Evolutionary conservation across 1,284 basidiomycete species (phyloP).

Genomic region (Irpex sp.): DNA sequence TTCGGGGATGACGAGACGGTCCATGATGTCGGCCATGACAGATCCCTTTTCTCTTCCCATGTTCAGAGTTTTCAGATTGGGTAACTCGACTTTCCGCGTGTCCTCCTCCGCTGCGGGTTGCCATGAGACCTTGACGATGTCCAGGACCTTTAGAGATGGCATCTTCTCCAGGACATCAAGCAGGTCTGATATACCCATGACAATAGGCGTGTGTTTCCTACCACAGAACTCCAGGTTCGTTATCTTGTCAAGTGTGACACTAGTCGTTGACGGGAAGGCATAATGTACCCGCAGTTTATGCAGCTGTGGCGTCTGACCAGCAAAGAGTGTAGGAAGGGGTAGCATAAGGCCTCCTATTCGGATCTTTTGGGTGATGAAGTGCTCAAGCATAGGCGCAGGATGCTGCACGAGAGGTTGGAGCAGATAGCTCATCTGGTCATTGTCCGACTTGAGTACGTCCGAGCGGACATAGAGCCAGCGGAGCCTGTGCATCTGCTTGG

Average conservation of each 20-base stretch:
- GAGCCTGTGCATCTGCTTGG: slow-evolving; percentile 23
- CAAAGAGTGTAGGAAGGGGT: slow-evolving; percentile 23
- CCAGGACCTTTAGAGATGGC: slow-evolving; percentile 24
- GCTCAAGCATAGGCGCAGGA: slow-evolving; percentile 24
- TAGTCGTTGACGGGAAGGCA: slow-evolving; percentile 18
- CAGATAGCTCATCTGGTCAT: slow-evolving; percentile 16
- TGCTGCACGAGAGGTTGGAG: slow-evolving; percentile 21
- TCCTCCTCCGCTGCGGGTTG: slow-evolving; percentile 19
- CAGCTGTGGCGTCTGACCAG: slow-evolving; percentile 23
- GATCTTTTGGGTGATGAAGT: slow-evolving; percentile 23
- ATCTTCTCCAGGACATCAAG: slow-evolving; percentile 25
- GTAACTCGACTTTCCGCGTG: slow-evolving; percentile 19
- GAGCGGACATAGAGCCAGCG: slow-evolving; percentile 26
- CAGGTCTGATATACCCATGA: slow-evolving; percentile 21
- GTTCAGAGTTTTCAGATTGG: slow-evolving; percentile 23
- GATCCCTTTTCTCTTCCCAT: slow-evolving; percentile 23
- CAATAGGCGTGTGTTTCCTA: slow-evolving; percentile 24
- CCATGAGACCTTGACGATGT: slow-evolving; percentile 23
- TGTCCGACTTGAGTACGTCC: slow-evolving; percentile 19
- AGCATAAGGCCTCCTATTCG: slow-evolving; percentile 19
- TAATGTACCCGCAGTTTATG: slow-evolving; percentile 23
- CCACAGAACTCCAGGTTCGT: slow-evolving; percentile 24
- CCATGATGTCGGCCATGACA: slow-evolving; percentile 20
- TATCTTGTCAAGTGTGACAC: slow-evolving; percentile 19
- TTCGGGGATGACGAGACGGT: slow-evolving; percentile 24